Evolutionary conservation across 2,329 filamentous ascomycete genomes (phyloP).

Genomic region (Talaromyces pinophilus): DNA sequence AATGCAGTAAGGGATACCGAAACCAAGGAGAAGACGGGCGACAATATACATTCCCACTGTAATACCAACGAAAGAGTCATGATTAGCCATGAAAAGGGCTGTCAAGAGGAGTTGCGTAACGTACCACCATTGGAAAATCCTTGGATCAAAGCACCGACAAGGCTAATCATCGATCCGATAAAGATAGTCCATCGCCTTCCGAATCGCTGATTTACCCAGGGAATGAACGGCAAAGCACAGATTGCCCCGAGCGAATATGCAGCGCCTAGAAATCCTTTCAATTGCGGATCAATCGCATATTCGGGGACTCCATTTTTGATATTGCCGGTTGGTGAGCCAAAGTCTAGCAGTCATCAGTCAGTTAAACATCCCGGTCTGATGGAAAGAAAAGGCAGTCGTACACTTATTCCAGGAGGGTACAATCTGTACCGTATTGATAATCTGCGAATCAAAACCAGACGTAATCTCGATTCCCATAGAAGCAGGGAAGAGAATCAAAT

Average conservation of each 20-base stretch:
- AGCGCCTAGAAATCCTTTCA: constrained; percentile 57
- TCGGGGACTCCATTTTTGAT: constrained; percentile 25
- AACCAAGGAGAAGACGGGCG: constrained; percentile 61
- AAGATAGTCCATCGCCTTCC: constrained; percentile 61
- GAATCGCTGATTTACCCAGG: constrained; percentile 56
- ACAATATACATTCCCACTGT: constrained; percentile 61
- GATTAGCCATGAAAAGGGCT: constrained; percentile 1
- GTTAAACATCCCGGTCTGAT: background rate
- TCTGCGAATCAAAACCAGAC: constrained; percentile 59
- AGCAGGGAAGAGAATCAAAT: constrained; percentile 60
- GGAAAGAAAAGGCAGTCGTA: constrained; percentile 23
- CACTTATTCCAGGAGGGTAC: constrained; percentile 43
- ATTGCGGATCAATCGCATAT: constrained; percentile 28
- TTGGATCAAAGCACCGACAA: constrained; percentile 59
- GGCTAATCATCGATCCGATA: constrained; percentile 57
- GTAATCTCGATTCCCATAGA: constrained; percentile 66
- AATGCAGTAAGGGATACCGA: constrained; percentile 63
- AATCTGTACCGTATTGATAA: constrained; percentile 50
- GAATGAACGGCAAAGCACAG: constrained; percentile 59
- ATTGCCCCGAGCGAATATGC: constrained; percentile 63
- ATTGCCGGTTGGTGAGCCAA: constrained; percentile 29
- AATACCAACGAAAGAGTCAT: background rate
- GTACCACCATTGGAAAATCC: constrained; percentile 53
- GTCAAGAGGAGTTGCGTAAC: constrained; percentile 18
- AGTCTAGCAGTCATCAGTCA: constrained; percentile 24